Base-by-base conservation (phyloP, 257 asterid species). In the Eustoma russellianum region DNA sequence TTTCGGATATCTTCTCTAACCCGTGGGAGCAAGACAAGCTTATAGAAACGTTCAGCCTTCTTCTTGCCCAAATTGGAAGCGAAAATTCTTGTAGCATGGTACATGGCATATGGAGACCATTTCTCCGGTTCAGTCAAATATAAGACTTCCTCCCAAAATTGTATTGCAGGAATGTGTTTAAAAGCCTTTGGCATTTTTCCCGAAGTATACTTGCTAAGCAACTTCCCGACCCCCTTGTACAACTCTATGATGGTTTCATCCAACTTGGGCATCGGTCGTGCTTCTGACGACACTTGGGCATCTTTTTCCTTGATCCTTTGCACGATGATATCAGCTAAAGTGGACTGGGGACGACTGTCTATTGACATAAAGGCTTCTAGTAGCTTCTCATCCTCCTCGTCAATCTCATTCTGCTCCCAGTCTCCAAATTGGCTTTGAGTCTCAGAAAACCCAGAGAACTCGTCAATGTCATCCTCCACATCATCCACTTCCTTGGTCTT, bases 141-240 rank as follows among this genome's bases (percentile, higher is more conserved):
- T n/a, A n/a, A n/a, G n/a, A n/a, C n/a, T n/a, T n/a, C n/a, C n/a
- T n/a, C n/a, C n/a, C n/a, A n/a, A n/a, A n/a, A n/a, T n/a, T n/a
- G n/a, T n/a, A n/a, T n/a, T n/a, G n/a, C n/a, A n/a, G n/a, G n/a
- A n/a, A n/a, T n/a, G n/a, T n/a, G n/a, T n/a, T n/a, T n/a, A n/a
- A 89, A 86, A 35, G 94, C 97, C 81, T 89, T 89, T 5, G 96
- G 94, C 66, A 86, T 73, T 70, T 89, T 86, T 33, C 96, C 95
- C 13, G 90, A 70, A 12, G 86, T 89, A 75, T 89, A 86, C 70
- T 81, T 89, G 76, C 33, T 78, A 40, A 89, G 86, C 61, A 79
- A 83, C 74, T 81, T 76, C 38, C 94, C 97, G 12, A 89, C 94
- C 46, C 94, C 90, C 72, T 85, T 87, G 77, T 87, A 92, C 50